Base-by-base conservation (phyloP, 176 grass and related monocot species). In the Ensete glaucum region DNA sequence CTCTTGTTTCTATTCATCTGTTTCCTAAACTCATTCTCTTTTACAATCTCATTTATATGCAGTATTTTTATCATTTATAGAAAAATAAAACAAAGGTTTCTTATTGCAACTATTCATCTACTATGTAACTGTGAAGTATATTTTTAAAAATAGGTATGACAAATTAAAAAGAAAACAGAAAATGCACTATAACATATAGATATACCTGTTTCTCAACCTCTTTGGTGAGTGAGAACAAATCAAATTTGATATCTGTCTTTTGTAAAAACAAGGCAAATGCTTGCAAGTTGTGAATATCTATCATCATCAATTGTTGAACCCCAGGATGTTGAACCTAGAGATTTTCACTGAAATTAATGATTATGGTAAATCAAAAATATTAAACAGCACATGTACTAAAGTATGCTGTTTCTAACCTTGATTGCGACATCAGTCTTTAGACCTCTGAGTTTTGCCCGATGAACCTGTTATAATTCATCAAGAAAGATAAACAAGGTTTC, bases 221-320 rank as follows among this genome's bases (percentile, higher is more conserved):
- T 87, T 89, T 98, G 9, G 94, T 93, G 68, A 89, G 74, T 54
- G 94, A 98, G 78, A 84, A 93, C 67, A 91, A 72, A 87, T 98
- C 94, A 88, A 98, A 98, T 50, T 98, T 93, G 68, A 98, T 82
- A 73, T 98, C 94, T 69, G 92, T 85, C 78, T 93, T 98, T 76
- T 98, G 90, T 57, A 98, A 76, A 78, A 89, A 93, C 76, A 91
- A 73, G 64, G 80, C 94, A 83, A 91, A 87, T 75, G 86, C 82
- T 88, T 98, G 94, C 82, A 98, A 77, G 50, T 98, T 98, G 54
- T 71, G 82, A 71, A 93, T 93, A 87, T 98, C 94, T 73, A 98
- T 82, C 78, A 87, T 86, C 90, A 98, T 98, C 77, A 98, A 67
- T 49, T 76, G 72, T 76, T 98, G 75, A 19, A 92, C 94, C 64